phyloP scores from a whole-genome alignment of 306 rosid species.

The Gastrolobium villosum region DNA sequence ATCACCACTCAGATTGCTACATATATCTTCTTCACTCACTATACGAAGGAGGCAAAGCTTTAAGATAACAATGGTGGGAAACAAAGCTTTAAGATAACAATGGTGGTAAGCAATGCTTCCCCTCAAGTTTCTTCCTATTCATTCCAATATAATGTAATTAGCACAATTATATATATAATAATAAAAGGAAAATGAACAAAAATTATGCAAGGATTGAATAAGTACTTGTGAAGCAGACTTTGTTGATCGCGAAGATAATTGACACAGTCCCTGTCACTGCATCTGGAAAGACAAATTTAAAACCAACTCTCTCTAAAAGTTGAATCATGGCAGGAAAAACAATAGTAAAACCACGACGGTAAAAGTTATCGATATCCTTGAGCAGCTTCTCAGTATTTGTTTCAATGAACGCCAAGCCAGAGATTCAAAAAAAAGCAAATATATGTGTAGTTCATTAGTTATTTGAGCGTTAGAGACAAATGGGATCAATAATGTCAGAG shows the following conservation, averaged over 20 bases:
- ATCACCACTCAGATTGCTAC: conserved; percentile 34
- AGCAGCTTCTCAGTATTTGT: conserved; percentile 39
- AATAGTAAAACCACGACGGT: conserved; percentile 43
- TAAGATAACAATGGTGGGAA: conserved; percentile 45
- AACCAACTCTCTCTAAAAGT: conserved; percentile 1
- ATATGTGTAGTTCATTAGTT: too few species aligned
- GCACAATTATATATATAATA: not conserved
- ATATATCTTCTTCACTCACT: conserved; percentile 34
- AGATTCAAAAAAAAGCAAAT: not conserved
- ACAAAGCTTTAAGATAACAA: conserved; percentile 10
- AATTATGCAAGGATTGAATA: not conserved
- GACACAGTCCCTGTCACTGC: not conserved
- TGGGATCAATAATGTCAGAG: too few species aligned
- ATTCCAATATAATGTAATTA: not conserved
- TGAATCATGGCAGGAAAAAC: conserved; percentile 50
- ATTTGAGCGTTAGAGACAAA: too few species aligned
- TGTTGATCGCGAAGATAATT: not conserved
- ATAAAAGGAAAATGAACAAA: not conserved
- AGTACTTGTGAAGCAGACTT: conserved; percentile 41
- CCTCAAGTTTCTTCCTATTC: conserved; percentile 41
- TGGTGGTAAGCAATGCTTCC: conserved; percentile 4
- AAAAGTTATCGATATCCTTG: not conserved
- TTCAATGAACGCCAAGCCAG: conserved; percentile 42
- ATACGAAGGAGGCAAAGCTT: conserved; percentile 39
- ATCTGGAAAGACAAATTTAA: conserved; percentile 15